phyloP scores from a whole-genome alignment of 495 filamentous ascomycete genomes.

The Talaromyces stipitatus region DNA sequence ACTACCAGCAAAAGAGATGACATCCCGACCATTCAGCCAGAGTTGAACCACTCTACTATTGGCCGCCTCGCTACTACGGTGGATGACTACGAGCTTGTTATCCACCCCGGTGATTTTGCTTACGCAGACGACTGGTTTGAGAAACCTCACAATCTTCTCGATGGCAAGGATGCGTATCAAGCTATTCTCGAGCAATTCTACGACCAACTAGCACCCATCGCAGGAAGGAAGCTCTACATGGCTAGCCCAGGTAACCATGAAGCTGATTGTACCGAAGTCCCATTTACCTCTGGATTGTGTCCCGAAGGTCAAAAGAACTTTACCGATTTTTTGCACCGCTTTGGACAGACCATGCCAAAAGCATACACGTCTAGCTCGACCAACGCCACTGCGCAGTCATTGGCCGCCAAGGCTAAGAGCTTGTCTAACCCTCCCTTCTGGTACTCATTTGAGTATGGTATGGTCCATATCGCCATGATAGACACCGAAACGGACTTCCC shows the following conservation, averaged over 20 bases:
- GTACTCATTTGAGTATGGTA: constrained; percentile 59
- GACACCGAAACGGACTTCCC: constrained; percentile 51
- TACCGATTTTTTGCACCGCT: constrained; percentile 51
- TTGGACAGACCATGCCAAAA: constrained; percentile 41
- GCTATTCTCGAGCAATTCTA: constrained; percentile 49
- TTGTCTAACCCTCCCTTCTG: constrained; percentile 54
- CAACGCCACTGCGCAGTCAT: constrained; percentile 35
- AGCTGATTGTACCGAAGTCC: constrained; percentile 40
- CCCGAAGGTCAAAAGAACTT: constrained; percentile 52
- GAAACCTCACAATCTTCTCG: constrained; percentile 25
- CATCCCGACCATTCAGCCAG: constrained; percentile 44
- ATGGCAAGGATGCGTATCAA: constrained; percentile 41
- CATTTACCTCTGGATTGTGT: constrained; percentile 37
- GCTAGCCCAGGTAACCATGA: constrained; percentile 50
- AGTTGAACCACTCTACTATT: constrained; percentile 57
- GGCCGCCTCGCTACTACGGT: constrained; percentile 45
- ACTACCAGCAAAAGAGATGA: constrained; percentile 45
- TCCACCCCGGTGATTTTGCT: constrained; percentile 50
- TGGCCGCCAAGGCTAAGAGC: constrained; percentile 37
- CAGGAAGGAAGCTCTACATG: constrained; percentile 43
- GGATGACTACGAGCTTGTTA: constrained; percentile 51
- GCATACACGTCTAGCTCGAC: constrained; percentile 38
- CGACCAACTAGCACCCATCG: constrained; percentile 37
- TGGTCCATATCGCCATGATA: constrained; percentile 49
- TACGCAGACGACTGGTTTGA: constrained; percentile 48